Evolutionary conservation across 352 stramenopile genomes (phyloP).

Genomic region (Phytophthora podocarpi): DNA sequence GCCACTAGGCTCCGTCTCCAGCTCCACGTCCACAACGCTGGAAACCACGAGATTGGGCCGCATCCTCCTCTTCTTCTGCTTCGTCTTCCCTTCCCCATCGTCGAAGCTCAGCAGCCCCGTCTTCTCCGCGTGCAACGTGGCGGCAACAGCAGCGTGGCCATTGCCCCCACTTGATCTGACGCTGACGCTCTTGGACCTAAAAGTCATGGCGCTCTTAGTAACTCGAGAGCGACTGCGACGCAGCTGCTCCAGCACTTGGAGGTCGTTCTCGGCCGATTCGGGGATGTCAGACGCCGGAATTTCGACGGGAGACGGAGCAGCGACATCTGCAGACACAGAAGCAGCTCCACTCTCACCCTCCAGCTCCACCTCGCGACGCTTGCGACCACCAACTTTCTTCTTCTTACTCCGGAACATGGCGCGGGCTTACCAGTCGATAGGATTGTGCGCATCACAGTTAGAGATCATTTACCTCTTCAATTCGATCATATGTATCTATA

Average conservation of each 20-base stretch:
- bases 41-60: conserved; percentile 57
- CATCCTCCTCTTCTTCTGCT: conserved; percentile 56
- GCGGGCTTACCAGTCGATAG: not conserved
- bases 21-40: conserved; percentile 26
- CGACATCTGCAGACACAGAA: not conserved
- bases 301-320: not conserved
- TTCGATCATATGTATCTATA: conserved; percentile 6
- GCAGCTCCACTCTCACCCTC: conserved; percentile 1
- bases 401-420: conserved; percentile 52
- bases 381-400: conserved; percentile 45
- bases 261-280: conserved; percentile 22
- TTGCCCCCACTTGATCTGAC: not conserved
- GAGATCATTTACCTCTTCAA: not conserved
- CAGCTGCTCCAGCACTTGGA: conserved; percentile 37
- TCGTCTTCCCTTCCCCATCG: conserved; percentile 33
- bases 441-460: not conserved
- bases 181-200: conserved; percentile 42
- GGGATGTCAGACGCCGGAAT: not conserved
- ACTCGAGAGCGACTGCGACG: conserved; percentile 41
- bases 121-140: not conserved
- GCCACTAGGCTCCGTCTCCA: conserved; percentile 19
- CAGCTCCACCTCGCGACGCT: conserved; percentile 36
- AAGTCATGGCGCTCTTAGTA: conserved; percentile 40
- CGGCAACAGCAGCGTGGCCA: not conserved
- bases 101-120: conserved; percentile 60